phyloP scores from a whole-genome alignment of 257 asterid genomes.

The Phtheirospermum japonicum region DNA sequence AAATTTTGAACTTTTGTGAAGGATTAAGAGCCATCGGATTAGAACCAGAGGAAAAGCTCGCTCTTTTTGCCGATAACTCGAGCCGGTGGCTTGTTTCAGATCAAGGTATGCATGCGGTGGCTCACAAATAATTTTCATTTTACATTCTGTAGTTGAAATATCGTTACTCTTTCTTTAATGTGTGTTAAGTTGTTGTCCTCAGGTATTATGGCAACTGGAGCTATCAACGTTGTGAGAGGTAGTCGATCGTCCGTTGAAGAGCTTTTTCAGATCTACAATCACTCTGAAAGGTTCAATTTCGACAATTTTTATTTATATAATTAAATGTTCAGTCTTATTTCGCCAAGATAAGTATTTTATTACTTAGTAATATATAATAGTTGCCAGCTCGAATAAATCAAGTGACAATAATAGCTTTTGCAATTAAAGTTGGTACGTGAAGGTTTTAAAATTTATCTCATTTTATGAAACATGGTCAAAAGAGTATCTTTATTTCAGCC shows the following conservation, averaged over 20 bases:
- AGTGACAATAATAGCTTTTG: background rate
- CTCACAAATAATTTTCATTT: background rate
- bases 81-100: slow-evolving; percentile 10
- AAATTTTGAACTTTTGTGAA: slow-evolving; percentile 2
- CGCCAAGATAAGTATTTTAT: too few relatives aligned
- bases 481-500: background rate
- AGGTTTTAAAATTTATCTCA: background rate
- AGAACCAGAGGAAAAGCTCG: slow-evolving; percentile 14
- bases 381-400: too few relatives aligned
- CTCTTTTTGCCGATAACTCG: background rate
- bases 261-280: slow-evolving; percentile 5
- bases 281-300: background rate
- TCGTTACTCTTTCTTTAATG: background rate
- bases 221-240: slow-evolving; percentile 7
- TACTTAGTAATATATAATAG: too few relatives aligned
- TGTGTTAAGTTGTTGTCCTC: background rate
- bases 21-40: slow-evolving; percentile 2
- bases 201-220: slow-evolving; percentile 11
- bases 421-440: background rate
- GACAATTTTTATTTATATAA: too few relatives aligned
- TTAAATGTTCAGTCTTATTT: too few relatives aligned
- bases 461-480: background rate
- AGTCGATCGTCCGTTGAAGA: slow-evolving; percentile 8
- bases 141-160: background rate
- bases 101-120: background rate